Evolutionary conservation across 495 filamentous ascomycete genomes (phyloP), one percentile per base, ranked within the genome.

Genomic region (Podospora conica): DNA sequence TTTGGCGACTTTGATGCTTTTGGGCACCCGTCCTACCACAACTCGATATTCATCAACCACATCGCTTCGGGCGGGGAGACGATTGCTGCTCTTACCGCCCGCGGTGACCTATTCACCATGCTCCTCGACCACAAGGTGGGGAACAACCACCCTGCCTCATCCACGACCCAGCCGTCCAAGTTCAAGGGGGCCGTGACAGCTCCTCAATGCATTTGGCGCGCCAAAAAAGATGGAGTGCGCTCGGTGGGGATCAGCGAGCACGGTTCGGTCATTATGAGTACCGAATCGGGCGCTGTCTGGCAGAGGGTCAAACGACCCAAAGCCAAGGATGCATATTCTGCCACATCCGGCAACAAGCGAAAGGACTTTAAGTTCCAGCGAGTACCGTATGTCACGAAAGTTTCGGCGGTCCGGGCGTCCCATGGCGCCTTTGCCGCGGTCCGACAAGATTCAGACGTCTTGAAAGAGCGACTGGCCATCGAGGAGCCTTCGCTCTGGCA

Each of bases 301-400:
- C 87, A 84, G 63, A 87, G 94, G 57, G 84, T 91, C 64, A 92
- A 91, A 70, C 84, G 96, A 68, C 81, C 84, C 9, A 94, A 93
- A 66, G 85, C 86, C 66, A 96, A 96, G 71, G 87, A 91, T 71
- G 82, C 88, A 1, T 85, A 80, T 60, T 78, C 81, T 5, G 77
- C 84, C 2, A 67, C 67, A 11, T 74, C 71, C 7, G 87, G 85
- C 23, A 75, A 80, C 55, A 88, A 83, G 73, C 79, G 83, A n/a
- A 91, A 90, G 68, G 91, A 96, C 68, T 96, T 91, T 79, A 98
- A 98, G 68, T 98, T 97, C 71, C 87, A 90, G 69, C 86, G 95
- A 25, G 87, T 98, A 22, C 89, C 96, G 3, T 90, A 90, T 56
- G 82, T 98, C 40, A 97, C 92, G 1, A 86, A 91, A 25, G 89